These are phyloP conservation scores for Primulina huaijiensis DNA, from an alignment of 257 asterid genomes.

Conservation along the genomic window DNA sequence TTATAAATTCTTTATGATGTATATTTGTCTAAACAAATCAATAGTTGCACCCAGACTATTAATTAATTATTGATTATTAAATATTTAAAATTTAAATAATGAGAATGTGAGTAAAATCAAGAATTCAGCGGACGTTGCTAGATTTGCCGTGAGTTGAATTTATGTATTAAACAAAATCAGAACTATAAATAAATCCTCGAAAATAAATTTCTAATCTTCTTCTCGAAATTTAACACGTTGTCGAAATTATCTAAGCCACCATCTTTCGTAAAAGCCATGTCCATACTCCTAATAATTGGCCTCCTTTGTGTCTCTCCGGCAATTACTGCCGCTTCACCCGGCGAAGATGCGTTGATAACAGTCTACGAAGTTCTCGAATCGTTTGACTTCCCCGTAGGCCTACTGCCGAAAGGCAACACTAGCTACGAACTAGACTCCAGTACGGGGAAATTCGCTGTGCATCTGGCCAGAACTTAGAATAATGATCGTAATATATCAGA, in stretches of 20 bases:
- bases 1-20: no score
- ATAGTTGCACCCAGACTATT: no score
- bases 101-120: no score
- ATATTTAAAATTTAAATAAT: no score
- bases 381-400: slow-evolving; percentile 52
- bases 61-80: no score
- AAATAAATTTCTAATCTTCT: no score
- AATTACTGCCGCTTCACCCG: background rate
- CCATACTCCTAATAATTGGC: slow-evolving; percentile 1
- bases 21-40: no score
- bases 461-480: slow-evolving; percentile 22
- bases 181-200: no score
- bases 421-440: slow-evolving; percentile 32
- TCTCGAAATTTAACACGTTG: background rate
- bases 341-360: slow-evolving; percentile 3
- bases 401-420: slow-evolving; percentile 52
- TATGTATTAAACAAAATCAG: no score
- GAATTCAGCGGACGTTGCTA: no score
- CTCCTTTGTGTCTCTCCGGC: slow-evolving; percentile 1
- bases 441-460: slow-evolving; percentile 44
- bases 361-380: slow-evolving; percentile 41
- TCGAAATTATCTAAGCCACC: background rate
- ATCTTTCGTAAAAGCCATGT: background rate
- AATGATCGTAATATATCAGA: no score
- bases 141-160: no score